phyloP scores from a whole-genome alignment of 2,329 filamentous ascomycete species.

The Diaporthe ampelina region DNA sequence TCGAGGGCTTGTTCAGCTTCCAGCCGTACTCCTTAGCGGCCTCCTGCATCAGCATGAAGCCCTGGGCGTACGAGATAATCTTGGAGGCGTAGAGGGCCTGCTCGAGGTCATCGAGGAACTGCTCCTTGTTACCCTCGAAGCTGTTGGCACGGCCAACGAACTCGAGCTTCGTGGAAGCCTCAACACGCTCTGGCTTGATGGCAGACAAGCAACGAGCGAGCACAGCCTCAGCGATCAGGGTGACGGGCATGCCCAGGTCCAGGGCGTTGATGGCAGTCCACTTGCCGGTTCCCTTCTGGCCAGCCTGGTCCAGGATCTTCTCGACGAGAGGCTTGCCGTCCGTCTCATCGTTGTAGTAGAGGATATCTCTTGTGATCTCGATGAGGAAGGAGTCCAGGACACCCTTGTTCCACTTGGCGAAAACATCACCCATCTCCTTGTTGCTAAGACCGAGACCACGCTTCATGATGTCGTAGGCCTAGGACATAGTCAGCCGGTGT shows the following conservation, averaged over 20 bases:
- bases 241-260: conserved; percentile 98
- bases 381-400: conserved; percentile 99
- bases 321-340: conserved; percentile 92
- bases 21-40: conserved; percentile 95
- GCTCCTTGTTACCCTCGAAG: conserved; percentile 91
- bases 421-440: conserved; percentile 97
- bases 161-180: conserved; percentile 83
- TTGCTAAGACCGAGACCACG: conserved; percentile 88
- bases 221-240: conserved; percentile 96
- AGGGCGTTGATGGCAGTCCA: conserved; percentile 99
- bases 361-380: conserved; percentile 98
- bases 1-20: conserved; percentile 99
- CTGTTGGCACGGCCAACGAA: conserved; percentile 80
- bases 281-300: conserved; percentile 99
- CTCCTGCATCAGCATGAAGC: conserved; percentile 99
- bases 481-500: conserved; percentile 28
- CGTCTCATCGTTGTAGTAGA: conserved; percentile 93
- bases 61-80: conserved; percentile 99
- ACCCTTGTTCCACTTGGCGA: conserved; percentile 98
- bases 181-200: conserved; percentile 92
- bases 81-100: conserved; percentile 99
- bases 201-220: conserved; percentile 94
- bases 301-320: conserved; percentile 99
- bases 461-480: conserved; percentile 99
- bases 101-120: conserved; percentile 97